Percentiles rank a stretch among this genome's conserved stretches.
These are phyloP conservation scores for Clavaria fumosa DNA, from an alignment of 768 basidiomycete species.

Conservation along the genomic window DNA sequence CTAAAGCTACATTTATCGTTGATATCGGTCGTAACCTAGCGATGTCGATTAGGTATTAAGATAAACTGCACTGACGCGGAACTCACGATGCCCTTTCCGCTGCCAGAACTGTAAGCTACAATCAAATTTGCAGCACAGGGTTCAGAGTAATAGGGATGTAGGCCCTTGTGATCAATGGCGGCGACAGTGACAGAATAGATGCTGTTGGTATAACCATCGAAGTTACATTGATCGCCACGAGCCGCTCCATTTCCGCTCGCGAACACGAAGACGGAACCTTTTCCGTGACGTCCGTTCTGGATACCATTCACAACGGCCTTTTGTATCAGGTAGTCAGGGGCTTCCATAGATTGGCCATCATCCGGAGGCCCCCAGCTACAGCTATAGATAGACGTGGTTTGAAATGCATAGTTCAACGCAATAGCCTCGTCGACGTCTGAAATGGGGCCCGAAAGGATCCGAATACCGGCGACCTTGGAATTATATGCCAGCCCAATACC, in stretches of 20 bases:
- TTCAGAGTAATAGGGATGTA: constrained; percentile 96
- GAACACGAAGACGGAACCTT: constrained; percentile 91
- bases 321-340: constrained; percentile 76
- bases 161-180: constrained; percentile 84
- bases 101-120: constrained; percentile 90
- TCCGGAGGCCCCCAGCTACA: constrained; percentile 99
- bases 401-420: constrained; percentile 86
- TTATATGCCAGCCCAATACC: constrained; percentile 90
- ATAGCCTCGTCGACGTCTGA: constrained; percentile 93
- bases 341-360: constrained; percentile 90
- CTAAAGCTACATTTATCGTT: constrained; percentile 61
- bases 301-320: constrained; percentile 92
- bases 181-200: constrained; percentile 94
- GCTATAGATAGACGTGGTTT: constrained; percentile 84
- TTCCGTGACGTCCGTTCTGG: constrained; percentile 75
- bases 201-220: constrained; percentile 97
- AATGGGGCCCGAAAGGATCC: constrained; percentile 90
- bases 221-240: constrained; percentile 93
- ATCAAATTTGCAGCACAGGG: constrained; percentile 96
- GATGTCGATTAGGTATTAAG: constrained; percentile 9
- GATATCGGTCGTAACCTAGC: constrained; percentile 85
- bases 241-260: constrained; percentile 93
- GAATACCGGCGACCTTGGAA: constrained; percentile 83
- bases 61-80: constrained; percentile 2
- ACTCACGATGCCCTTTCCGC: constrained; percentile 84